Evolutionary conservation across 345 rosid species (phyloP).

Genomic region (Boechera retrofracta): DNA sequence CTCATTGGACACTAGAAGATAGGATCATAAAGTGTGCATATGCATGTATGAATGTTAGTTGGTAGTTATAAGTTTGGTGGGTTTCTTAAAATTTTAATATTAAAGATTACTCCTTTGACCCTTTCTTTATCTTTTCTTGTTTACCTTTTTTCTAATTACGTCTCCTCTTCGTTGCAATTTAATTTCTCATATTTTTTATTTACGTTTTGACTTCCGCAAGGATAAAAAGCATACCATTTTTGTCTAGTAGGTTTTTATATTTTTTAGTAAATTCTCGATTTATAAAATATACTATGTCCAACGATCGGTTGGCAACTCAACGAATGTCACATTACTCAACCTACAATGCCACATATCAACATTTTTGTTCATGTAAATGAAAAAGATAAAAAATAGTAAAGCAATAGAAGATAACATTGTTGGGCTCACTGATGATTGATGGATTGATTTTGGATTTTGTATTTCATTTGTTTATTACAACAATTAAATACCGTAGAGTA

Average conservation of each 20-base stretch:
- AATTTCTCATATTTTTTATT: background rate
- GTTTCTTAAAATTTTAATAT: conserved; percentile 39
- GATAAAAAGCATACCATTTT: conserved; percentile 16
- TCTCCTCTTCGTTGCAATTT: conserved; percentile 5
- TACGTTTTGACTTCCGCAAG: conserved; percentile 13
- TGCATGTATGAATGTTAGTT: conserved; percentile 46
- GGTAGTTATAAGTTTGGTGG: conserved; percentile 46
- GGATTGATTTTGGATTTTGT: conserved; percentile 4
- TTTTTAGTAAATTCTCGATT: background rate
- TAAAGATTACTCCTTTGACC: conserved; percentile 34
- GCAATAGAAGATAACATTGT: conserved; percentile 3
- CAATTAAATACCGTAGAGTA: conserved; percentile 32
- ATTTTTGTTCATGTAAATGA: too few relatives aligned
- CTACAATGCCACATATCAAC: too few relatives aligned
- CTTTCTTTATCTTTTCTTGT: conserved; percentile 3
- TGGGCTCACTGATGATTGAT: conserved; percentile 26
- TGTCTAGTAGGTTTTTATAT: too few relatives aligned
- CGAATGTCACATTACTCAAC: too few relatives aligned
- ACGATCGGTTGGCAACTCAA: too few relatives aligned
- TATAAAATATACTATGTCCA: too few relatives aligned
- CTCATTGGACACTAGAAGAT: conserved; percentile 39
- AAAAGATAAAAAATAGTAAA: too few relatives aligned
- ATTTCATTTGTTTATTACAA: conserved; percentile 2
- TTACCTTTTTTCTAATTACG: background rate
- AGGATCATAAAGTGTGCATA: conserved; percentile 41